Evolutionary conservation across 2,329 filamentous ascomycete species (phyloP).

Genomic region (Fusarium kyushuense): DNA sequence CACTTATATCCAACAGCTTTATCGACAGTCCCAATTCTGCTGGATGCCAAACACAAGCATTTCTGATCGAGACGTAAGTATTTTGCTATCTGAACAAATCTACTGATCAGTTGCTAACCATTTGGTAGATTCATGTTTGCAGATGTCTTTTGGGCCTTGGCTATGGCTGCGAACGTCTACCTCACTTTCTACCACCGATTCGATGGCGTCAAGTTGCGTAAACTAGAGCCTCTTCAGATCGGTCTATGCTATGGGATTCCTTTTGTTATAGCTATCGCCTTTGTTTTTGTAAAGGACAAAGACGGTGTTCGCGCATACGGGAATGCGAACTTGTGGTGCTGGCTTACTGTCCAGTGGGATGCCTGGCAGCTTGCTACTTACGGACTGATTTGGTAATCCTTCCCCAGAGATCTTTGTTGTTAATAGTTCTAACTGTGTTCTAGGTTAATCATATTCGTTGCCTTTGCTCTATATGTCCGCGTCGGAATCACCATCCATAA

Average conservation of each 20-base stretch:
- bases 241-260: constrained; percentile 11
- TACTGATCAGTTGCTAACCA: not conserved
- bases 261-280: constrained; percentile 3
- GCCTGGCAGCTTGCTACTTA: constrained; percentile 27
- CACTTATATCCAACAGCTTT: constrained; percentile 10
- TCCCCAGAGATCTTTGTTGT: not conserved
- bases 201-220: not conserved
- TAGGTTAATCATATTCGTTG: constrained; percentile 9
- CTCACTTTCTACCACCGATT: constrained; percentile 21
- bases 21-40: not conserved
- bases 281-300: constrained; percentile 4
- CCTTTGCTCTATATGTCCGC: constrained; percentile 4
- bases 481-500: constrained; percentile 10
- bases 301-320: constrained; percentile 9
- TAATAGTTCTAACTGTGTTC: not conserved
- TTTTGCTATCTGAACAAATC: rapidly evolving
- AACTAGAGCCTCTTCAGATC: constrained; percentile 13
- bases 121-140: constrained; percentile 18
- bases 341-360: constrained; percentile 23
- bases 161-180: constrained; percentile 18
- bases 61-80: constrained; percentile 18
- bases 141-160: constrained; percentile 19
- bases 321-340: constrained; percentile 19
- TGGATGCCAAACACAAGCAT: constrained; percentile 16
- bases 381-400: constrained; percentile 16